phyloP scores from a whole-genome alignment of 306 rosid genomes.

The Elaeagnus macrophylla region DNA sequence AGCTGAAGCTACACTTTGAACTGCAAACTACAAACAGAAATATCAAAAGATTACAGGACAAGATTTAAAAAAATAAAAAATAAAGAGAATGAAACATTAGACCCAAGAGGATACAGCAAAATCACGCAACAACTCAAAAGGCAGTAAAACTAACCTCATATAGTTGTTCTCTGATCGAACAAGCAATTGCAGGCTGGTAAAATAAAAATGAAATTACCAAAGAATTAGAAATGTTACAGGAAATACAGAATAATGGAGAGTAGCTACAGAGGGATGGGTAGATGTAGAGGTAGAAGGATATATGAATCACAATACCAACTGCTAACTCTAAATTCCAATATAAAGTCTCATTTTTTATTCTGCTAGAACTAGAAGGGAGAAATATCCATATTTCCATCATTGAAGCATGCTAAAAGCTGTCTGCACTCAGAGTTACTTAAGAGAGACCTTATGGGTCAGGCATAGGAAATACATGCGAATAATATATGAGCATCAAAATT shows the following conservation, averaged over 20 bases:
- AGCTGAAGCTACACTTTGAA: slow-evolving; percentile 77
- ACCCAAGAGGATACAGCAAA: background rate
- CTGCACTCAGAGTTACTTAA: no score
- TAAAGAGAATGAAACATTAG: background rate
- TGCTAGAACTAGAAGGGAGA: no score
- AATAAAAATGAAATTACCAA: slow-evolving; percentile 4
- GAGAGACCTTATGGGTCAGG: background rate
- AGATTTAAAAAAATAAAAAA: background rate
- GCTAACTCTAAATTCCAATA: no score
- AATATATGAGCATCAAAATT: background rate
- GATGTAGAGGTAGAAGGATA: no score
- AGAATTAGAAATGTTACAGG: no score
- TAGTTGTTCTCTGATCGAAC: slow-evolving; percentile 80
- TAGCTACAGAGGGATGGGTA: no score
- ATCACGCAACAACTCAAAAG: background rate
- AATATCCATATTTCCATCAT: no score
- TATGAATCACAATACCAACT: no score
- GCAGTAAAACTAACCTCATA: slow-evolving; percentile 48
- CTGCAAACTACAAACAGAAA: slow-evolving; percentile 24
- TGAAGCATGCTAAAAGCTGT: no score
- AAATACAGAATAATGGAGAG: no score
- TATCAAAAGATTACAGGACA: background rate
- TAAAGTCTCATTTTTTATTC: no score
- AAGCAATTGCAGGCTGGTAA: slow-evolving; percentile 87
- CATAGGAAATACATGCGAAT: background rate